These are phyloP conservation scores for Oropetium thomaeum DNA, from an alignment of 176 grass and related monocot species.

Conservation along the genomic window DNA sequence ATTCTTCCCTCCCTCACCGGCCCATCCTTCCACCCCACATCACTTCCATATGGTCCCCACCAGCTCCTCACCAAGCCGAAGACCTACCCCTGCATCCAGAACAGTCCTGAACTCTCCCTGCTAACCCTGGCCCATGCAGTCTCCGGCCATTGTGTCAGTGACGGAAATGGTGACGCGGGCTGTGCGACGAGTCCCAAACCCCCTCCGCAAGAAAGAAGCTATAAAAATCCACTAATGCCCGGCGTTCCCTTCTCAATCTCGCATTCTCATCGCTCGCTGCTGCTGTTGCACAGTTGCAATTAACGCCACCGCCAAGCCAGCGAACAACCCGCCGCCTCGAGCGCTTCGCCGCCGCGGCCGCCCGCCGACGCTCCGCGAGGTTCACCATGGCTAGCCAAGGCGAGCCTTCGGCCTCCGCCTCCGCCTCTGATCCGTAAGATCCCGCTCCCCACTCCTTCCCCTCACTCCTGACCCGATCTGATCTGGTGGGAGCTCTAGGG, in stretches of 20 bases:
- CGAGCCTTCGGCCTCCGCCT: slow-evolving; percentile 55
- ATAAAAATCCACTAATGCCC: slow-evolving; percentile 20
- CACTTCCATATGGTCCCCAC: slow-evolving; percentile 2
- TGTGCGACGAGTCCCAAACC: background rate
- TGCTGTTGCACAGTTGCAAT: too few species aligned
- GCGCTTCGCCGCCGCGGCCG: background rate
- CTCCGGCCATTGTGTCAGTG: background rate
- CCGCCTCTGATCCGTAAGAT: slow-evolving; percentile 65
- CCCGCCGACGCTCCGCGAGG: background rate
- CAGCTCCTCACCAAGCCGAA: background rate
- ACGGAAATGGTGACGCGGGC: background rate
- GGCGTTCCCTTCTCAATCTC: background rate
- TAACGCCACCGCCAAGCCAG: background rate
- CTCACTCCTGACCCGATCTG: background rate
- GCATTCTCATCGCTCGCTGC: background rate
- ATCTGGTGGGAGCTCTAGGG: slow-evolving; percentile 16
- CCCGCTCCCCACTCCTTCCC: background rate
- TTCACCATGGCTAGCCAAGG: slow-evolving; percentile 51
- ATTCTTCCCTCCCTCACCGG: background rate
- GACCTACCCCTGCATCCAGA: background rate
- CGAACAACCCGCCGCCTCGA: background rate
- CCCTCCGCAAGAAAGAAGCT: slow-evolving; percentile 35
- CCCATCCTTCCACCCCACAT: background rate
- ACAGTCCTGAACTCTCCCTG: background rate
- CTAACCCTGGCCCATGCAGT: background rate